These are phyloP conservation scores for Colletotrichum sojae DNA, from an alignment of 2,329 filamentous ascomycete species.

Conservation along the genomic window DNA sequence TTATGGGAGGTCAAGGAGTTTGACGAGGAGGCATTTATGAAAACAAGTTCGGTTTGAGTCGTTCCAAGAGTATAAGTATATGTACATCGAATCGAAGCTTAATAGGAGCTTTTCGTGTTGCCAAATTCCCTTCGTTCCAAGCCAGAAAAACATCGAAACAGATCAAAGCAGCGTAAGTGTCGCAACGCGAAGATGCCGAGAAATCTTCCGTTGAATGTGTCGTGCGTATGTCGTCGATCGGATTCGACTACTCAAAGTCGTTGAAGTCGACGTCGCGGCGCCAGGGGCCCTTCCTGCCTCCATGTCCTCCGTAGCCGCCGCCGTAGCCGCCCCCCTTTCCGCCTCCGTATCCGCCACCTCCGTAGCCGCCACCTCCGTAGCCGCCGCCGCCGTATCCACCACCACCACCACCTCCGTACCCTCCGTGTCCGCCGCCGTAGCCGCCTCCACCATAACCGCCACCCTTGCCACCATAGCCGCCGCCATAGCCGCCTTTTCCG, in stretches of 20 bases:
- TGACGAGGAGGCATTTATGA: not conserved
- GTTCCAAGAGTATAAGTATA: not conserved
- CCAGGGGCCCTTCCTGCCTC: constrained; percentile 12
- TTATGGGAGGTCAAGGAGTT: not conserved
- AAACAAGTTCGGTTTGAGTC: not conserved
- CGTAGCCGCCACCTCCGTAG: not conserved
- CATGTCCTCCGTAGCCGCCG: not conserved
- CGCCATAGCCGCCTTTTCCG: constrained; percentile 1
- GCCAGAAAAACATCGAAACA: not conserved
- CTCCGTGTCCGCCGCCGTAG: not conserved
- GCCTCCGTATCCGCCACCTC: not conserved
- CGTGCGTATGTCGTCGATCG: not conserved
- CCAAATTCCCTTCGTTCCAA: constrained; percentile 4
- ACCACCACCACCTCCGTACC: not conserved
- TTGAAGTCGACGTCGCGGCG: constrained; percentile 1
- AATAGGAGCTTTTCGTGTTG: not conserved
- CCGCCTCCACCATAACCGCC: not conserved
- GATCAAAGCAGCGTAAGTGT: not conserved
- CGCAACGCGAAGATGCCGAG: not conserved
- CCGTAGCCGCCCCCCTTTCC: not conserved
- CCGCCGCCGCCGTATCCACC: constrained; percentile 7
- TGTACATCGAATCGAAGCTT: not conserved
- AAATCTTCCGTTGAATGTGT: not conserved
- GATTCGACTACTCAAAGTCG: not conserved
- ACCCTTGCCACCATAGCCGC: not conserved